phyloP scores from a whole-genome alignment of 2,329 filamentous ascomycete genomes.

The Colletotrichum sp. region DNA sequence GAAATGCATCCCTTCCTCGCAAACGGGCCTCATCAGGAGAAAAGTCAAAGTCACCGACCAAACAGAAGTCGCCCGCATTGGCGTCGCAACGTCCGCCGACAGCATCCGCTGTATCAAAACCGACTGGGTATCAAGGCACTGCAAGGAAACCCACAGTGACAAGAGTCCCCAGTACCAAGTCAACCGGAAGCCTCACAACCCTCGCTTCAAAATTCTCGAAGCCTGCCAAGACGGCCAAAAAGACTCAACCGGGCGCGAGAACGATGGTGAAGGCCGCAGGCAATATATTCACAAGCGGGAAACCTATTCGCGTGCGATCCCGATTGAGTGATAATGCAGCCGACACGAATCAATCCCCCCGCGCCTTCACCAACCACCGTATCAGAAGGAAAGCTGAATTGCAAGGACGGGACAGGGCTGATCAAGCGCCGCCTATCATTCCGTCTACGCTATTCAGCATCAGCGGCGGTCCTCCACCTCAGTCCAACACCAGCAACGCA shows the following conservation, averaged over 20 bases:
- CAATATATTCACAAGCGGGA: constrained; percentile 55
- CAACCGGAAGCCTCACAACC: not conserved
- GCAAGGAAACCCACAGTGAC: constrained; percentile 29
- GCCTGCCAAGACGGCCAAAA: constrained; percentile 25
- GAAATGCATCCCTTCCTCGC: not conserved
- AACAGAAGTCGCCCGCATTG: not conserved
- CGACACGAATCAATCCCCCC: constrained; percentile 46
- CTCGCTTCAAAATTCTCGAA: constrained; percentile 25
- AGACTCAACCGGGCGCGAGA: not conserved
- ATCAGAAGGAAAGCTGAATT: constrained; percentile 46
- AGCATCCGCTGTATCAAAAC: not conserved
- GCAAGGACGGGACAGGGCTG: constrained; percentile 47
- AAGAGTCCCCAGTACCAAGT: not conserved
- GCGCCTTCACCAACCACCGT: constrained; percentile 43
- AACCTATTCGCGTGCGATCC: constrained; percentile 36
- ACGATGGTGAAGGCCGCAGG: constrained; percentile 3
- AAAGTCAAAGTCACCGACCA: not conserved
- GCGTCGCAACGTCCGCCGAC: not conserved
- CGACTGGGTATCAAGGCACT: constrained; percentile 37
- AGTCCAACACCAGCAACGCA: not conserved
- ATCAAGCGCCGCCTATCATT: constrained; percentile 34
- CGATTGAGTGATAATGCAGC: constrained; percentile 42
- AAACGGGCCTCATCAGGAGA: not conserved
- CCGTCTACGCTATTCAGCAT: constrained; percentile 35
- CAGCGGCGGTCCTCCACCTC: constrained; percentile 20